A percentile compares a stretch with the other conserved stretches of the same genome.
Evolutionary conservation across 177 flowering plant genomes (phyloP).

Genomic region (Vitis hybrid): DNA sequence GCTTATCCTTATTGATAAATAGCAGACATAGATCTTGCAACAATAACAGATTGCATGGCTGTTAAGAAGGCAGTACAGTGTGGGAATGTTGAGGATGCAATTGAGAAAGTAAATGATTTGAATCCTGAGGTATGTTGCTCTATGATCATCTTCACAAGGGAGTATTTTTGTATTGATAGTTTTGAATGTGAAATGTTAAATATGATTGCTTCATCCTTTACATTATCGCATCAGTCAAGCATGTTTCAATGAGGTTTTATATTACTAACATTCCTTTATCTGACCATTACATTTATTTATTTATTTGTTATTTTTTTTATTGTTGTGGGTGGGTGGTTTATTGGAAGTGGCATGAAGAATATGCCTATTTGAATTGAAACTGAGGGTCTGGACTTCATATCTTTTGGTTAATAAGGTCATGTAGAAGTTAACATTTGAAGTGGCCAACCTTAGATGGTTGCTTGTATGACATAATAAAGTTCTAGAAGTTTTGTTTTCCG

Average conservation of each 20-base stretch:
- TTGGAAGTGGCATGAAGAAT: too few relatives aligned
- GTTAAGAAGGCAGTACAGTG: constrained; percentile 88
- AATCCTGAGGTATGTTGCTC: constrained; percentile 73
- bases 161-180: background rate
- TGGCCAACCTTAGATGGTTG: too few relatives aligned
- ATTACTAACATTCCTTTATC: background rate
- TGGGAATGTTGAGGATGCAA: constrained; percentile 96
- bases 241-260: too few relatives aligned
- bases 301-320: background rate
- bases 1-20: constrained; percentile 43
- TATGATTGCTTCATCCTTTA: too few relatives aligned
- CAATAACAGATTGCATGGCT: constrained; percentile 92
- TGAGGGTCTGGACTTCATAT: too few relatives aligned
- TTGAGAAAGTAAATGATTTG: constrained; percentile 92
- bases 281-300: background rate
- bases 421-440: too few relatives aligned
- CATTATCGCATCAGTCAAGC: too few relatives aligned
- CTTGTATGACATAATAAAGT: too few relatives aligned
- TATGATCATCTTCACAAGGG: background rate
- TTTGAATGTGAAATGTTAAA: too few relatives aligned
- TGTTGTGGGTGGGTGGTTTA: background rate
- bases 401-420: too few relatives aligned
- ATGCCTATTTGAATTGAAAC: too few relatives aligned
- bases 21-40: constrained; percentile 93
- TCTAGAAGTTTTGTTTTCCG: too few relatives aligned